phyloP scores from a whole-genome alignment of 495 filamentous ascomycete species.

The Acidiella bohemica region DNA sequence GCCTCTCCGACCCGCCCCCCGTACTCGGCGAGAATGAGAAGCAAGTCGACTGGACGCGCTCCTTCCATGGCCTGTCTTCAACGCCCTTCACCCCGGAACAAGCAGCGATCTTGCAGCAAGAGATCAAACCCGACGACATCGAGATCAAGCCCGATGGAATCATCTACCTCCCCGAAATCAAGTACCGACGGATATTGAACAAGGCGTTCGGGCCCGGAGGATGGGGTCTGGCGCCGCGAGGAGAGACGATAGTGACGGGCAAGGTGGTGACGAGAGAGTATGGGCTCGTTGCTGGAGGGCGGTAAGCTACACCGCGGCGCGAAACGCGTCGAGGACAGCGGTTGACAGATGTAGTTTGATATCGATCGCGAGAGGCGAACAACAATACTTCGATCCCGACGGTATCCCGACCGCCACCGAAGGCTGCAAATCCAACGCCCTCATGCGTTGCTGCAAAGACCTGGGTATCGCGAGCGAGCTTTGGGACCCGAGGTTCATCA shows the following conservation, averaged over 20 bases:
- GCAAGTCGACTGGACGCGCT: slow-evolving; percentile 83
- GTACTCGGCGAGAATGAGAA: slow-evolving; percentile 32
- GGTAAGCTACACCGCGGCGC: slow-evolving; percentile 41
- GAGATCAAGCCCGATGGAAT: slow-evolving; percentile 97
- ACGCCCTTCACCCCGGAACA: slow-evolving; percentile 66
- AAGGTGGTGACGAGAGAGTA: slow-evolving; percentile 90
- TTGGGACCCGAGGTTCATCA: slow-evolving; percentile 91
- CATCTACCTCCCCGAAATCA: slow-evolving; percentile 94
- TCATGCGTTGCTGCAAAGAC: slow-evolving; percentile 96
- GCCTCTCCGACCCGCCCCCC: slow-evolving; percentile 40
- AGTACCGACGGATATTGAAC: slow-evolving; percentile 88
- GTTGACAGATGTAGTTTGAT: slow-evolving; percentile 46
- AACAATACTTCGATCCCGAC: slow-evolving; percentile 83
- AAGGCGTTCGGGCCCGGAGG: slow-evolving; percentile 85
- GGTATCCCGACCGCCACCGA: slow-evolving; percentile 95
- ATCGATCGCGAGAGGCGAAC: slow-evolving; percentile 84
- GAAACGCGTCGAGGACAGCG: neutral
- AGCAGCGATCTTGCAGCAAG: slow-evolving; percentile 53
- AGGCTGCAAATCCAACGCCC: slow-evolving; percentile 90
- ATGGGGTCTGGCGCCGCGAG: slow-evolving; percentile 84
- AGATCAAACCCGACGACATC: slow-evolving; percentile 58
- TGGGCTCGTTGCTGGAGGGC: slow-evolving; percentile 75
- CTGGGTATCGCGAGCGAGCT: slow-evolving; percentile 87
- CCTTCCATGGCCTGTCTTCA: slow-evolving; percentile 74
- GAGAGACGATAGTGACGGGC: slow-evolving; percentile 79